phyloP scores from a whole-genome alignment of 2,329 filamentous ascomycete genomes.

The Ophiostoma montium region DNA sequence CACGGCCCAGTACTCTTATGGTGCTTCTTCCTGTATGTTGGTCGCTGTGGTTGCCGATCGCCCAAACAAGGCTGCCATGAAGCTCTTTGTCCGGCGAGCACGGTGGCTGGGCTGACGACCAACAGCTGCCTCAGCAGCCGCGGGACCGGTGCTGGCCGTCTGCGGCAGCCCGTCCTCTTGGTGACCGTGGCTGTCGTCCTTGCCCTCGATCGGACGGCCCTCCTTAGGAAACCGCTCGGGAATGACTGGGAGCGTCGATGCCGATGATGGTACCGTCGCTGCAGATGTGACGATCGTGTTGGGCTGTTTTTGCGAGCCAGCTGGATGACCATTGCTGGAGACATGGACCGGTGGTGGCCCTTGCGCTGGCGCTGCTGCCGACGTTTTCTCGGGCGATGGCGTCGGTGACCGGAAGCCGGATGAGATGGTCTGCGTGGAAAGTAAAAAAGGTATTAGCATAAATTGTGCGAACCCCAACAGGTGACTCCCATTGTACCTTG shows the following conservation, averaged over 20 bases:
- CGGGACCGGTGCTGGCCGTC: neutral
- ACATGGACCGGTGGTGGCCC: neutral
- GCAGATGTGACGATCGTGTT: neutral
- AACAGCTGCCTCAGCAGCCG: neutral
- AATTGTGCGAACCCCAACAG: too few species aligned
- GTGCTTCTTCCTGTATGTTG: neutral
- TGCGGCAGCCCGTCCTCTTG: neutral
- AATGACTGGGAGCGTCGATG: constrained; percentile 5
- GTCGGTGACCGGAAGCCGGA: constrained; percentile 8
- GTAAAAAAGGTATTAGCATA: too few species aligned
- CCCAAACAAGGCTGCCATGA: constrained; percentile 30
- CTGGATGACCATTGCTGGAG: neutral
- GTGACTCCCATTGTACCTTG: constrained; percentile 16
- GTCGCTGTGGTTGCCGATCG: constrained; percentile 7
- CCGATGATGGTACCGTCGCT: neutral
- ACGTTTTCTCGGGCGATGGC: neutral
- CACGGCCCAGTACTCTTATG: neutral
- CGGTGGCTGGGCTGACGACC: constrained; percentile 4
- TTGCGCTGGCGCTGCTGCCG: neutral
- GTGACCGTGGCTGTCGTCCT: neutral
- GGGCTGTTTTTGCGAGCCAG: too few species aligned
- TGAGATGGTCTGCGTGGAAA: neutral
- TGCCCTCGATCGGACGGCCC: neutral
- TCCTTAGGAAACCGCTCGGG: constrained; percentile 7
- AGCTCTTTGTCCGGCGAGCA: constrained; percentile 28